Percentiles rank a stretch among this genome's conserved stretches.
These are phyloP conservation scores for Metschnikowia borealis DNA, from an alignment of 805 yeast genomes.

Conservation along the genomic window DNA sequence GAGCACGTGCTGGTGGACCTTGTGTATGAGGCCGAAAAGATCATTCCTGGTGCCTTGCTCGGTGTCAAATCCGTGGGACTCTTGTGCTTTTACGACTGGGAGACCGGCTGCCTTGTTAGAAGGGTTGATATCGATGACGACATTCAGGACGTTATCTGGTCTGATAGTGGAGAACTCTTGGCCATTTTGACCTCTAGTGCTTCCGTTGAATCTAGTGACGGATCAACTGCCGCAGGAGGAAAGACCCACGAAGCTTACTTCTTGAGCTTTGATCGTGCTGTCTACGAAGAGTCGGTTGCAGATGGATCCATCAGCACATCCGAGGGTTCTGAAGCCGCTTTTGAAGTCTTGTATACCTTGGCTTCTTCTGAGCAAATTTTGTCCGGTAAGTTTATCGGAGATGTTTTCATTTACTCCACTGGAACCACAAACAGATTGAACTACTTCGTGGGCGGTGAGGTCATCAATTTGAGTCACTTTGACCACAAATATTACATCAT, in stretches of 20 bases:
- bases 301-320: slow-evolving; percentile 61
- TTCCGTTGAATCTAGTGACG: slow-evolving; percentile 20
- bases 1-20: slow-evolving; percentile 66
- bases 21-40: slow-evolving; percentile 69
- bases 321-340: slow-evolving; percentile 85
- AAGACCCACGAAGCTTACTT: slow-evolving; percentile 68
- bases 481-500: slow-evolving; percentile 82
- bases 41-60: slow-evolving; percentile 84
- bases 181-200: slow-evolving; percentile 50
- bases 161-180: slow-evolving; percentile 87
- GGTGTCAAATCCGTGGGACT: slow-evolving; percentile 83
- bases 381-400: slow-evolving; percentile 96
- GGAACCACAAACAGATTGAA: slow-evolving; percentile 75
- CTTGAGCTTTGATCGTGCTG: slow-evolving; percentile 65
- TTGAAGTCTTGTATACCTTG: slow-evolving; percentile 79
- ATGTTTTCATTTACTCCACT: slow-evolving; percentile 91
- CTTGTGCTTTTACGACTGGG: slow-evolving; percentile 93
- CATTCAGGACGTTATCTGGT: slow-evolving; percentile 82
- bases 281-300: slow-evolving; percentile 58
- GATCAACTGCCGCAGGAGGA: slow-evolving; percentile 30
- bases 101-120: slow-evolving; percentile 74
- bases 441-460: slow-evolving; percentile 91
- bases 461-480: slow-evolving; percentile 87
- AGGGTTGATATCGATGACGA: slow-evolving; percentile 78
- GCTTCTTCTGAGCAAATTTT: slow-evolving; percentile 65